phyloP scores from a whole-genome alignment of 305 asterid genomes.

The Euphrasia arctica region DNA sequence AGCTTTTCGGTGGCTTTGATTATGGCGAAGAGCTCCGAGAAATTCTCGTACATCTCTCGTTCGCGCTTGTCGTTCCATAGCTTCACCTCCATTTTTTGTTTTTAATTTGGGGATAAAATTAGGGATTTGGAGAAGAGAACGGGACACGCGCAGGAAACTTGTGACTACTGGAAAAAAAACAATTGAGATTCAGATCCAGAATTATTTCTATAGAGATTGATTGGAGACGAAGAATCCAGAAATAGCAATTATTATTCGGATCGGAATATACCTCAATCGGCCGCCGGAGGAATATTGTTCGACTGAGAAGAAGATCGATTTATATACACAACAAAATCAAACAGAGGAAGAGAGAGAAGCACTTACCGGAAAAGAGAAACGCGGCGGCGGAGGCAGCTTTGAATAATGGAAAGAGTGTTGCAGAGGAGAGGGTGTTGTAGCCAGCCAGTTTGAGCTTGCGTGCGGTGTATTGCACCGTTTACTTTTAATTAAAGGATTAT shows the following conservation, averaged over 20 bases:
- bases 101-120: neutral
- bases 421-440: conserved; percentile 39
- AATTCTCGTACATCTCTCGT: conserved; percentile 89
- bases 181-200: neutral
- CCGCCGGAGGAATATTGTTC: neutral
- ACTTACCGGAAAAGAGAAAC: conserved; percentile 38
- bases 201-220: no score
- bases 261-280: conserved; percentile 22
- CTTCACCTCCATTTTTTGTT: conserved; percentile 72
- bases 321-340: neutral
- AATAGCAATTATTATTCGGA: neutral
- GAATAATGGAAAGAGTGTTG: conserved; percentile 55
- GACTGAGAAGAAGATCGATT: conserved; percentile 12
- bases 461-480: conserved; percentile 25
- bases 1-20: conserved; percentile 82
- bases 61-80: conserved; percentile 98
- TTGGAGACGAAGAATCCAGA: no score
- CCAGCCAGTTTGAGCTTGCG: conserved; percentile 54
- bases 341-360: no score
- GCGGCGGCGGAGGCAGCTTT: conserved; percentile 26
- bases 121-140: conserved; percentile 73
- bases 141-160: conserved; percentile 75
- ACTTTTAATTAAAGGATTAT: no score
- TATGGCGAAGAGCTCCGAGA: conserved; percentile 89
- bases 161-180: neutral